phyloP scores from a whole-genome alignment of 805 yeast genomes.

The Wickerhamomyces queroliae region DNA sequence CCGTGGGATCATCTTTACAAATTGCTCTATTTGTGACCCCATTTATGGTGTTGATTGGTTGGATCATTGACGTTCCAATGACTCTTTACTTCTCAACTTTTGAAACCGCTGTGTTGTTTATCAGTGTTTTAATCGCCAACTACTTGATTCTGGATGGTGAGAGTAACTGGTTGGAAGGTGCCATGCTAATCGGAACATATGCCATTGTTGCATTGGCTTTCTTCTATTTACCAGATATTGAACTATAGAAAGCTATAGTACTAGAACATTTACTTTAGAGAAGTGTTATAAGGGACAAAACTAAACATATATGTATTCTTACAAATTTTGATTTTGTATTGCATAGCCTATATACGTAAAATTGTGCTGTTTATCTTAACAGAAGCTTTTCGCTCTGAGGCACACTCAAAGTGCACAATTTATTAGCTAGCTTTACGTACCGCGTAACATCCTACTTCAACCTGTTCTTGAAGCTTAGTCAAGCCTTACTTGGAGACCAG shows the following conservation, averaged over 20 bases:
- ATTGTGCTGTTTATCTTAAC: too few relatives aligned
- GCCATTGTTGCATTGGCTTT: constrained; percentile 85
- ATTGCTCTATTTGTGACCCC: constrained; percentile 95
- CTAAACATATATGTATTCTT: too few relatives aligned
- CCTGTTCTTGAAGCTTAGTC: too few relatives aligned
- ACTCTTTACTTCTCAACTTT: constrained; percentile 84
- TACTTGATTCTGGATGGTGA: constrained; percentile 90
- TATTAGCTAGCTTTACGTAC: too few relatives aligned
- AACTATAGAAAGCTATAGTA: constrained; percentile 1
- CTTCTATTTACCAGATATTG: constrained; percentile 72
- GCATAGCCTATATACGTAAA: too few relatives aligned
- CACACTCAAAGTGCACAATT: too few relatives aligned
- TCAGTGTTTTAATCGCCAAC: constrained; percentile 83
- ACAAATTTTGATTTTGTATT: too few relatives aligned
- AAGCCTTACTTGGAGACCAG: too few relatives aligned
- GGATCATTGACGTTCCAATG: constrained; percentile 91
- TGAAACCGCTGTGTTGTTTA: constrained; percentile 89
- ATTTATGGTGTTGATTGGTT: constrained; percentile 89
- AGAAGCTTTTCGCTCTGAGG: too few relatives aligned
- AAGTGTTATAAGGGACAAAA: too few relatives aligned
- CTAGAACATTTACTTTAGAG: too few relatives aligned
- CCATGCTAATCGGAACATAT: constrained; percentile 83
- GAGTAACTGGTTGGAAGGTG: constrained; percentile 96
- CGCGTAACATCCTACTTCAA: too few relatives aligned
- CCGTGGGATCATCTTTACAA: constrained; percentile 93